Evolutionary conservation across 2,329 filamentous ascomycete genomes (phyloP).

Genomic region (Aureobasidium sp.): DNA sequence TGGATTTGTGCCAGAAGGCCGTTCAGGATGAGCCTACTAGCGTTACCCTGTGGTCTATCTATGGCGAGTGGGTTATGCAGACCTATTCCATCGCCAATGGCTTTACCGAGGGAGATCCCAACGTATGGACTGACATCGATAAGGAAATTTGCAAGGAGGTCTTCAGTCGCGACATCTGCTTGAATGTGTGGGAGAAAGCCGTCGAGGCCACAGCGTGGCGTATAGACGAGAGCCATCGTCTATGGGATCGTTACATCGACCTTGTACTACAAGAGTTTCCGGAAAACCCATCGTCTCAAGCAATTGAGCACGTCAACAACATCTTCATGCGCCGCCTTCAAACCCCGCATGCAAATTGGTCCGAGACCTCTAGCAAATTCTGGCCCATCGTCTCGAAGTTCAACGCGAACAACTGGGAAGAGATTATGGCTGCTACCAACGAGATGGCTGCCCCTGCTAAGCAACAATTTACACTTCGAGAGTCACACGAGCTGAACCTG

Average conservation of each 20-base stretch:
- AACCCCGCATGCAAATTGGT: slow-evolving; percentile 66
- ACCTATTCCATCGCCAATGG: slow-evolving; percentile 58
- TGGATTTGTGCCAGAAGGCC: slow-evolving; percentile 65
- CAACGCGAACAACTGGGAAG: slow-evolving; percentile 56
- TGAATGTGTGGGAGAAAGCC: slow-evolving; percentile 63
- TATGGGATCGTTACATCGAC: slow-evolving; percentile 73
- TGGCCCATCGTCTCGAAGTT: slow-evolving; percentile 67
- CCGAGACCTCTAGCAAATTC: slow-evolving; percentile 64
- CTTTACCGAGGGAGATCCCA: slow-evolving; percentile 38
- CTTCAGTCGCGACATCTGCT: slow-evolving; percentile 58
- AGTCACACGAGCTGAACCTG: slow-evolving; percentile 59
- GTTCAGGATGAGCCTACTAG: slow-evolving; percentile 64
- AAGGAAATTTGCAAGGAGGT: slow-evolving; percentile 59
- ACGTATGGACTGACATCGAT: slow-evolving; percentile 54
- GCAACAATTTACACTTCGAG: slow-evolving; percentile 53
- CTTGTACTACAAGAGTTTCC: slow-evolving; percentile 60
- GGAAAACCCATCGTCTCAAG: slow-evolving; percentile 45
- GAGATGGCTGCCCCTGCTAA: slow-evolving; percentile 56
- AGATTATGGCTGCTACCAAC: slow-evolving; percentile 61
- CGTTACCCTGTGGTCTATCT: slow-evolving; percentile 64
- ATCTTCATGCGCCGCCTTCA: slow-evolving; percentile 62
- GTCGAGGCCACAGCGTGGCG: slow-evolving; percentile 65
- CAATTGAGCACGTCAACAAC: slow-evolving; percentile 55
- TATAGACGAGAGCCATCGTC: slow-evolving; percentile 63
- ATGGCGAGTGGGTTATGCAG: slow-evolving; percentile 68